phyloP scores from a whole-genome alignment of 2,329 filamentous ascomycete genomes.

The Ophiostoma sp. region DNA sequence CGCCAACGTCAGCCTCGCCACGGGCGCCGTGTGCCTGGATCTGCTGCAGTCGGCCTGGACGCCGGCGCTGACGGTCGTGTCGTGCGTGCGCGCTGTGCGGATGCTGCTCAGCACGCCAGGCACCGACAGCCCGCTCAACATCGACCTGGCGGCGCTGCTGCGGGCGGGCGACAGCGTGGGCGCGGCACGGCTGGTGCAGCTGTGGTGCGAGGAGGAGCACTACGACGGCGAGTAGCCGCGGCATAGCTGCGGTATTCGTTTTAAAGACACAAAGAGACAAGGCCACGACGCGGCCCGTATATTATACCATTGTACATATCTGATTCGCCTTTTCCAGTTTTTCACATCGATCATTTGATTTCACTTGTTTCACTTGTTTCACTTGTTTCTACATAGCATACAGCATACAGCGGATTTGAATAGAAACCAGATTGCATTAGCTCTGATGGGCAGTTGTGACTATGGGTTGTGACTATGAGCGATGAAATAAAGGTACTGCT shows the following conservation, averaged over 20 bases:
- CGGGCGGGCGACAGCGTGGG: slow-evolving; percentile 63
- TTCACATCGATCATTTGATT: neutral
- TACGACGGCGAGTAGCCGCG: slow-evolving; percentile 37
- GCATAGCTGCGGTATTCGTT: too few relatives aligned
- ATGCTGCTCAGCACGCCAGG: slow-evolving; percentile 64
- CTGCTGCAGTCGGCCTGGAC: slow-evolving; percentile 76
- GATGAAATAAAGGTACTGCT: too few relatives aligned
- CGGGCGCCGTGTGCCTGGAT: slow-evolving; percentile 91
- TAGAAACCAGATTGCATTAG: too few relatives aligned
- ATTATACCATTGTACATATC: slow-evolving; percentile 8
- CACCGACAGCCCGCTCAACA: slow-evolving; percentile 69
- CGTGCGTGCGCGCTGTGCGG: slow-evolving; percentile 66
- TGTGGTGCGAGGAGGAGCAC: slow-evolving; percentile 56
- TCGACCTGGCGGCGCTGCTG: slow-evolving; percentile 69
- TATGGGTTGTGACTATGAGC: too few relatives aligned
- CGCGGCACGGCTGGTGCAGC: slow-evolving; percentile 64
- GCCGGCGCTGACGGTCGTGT: slow-evolving; percentile 74
- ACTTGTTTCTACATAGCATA: neutral
- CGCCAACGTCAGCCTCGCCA: slow-evolving; percentile 65
- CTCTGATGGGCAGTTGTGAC: too few relatives aligned
- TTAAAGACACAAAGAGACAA: neutral
- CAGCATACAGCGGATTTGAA: neutral
- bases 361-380: too few relatives aligned
- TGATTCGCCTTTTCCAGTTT: neutral
- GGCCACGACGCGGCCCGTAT: neutral